These are phyloP conservation scores for Leucocoprinus sp. DNA, from an alignment of 768 basidiomycete genomes.

Conservation along the genomic window DNA sequence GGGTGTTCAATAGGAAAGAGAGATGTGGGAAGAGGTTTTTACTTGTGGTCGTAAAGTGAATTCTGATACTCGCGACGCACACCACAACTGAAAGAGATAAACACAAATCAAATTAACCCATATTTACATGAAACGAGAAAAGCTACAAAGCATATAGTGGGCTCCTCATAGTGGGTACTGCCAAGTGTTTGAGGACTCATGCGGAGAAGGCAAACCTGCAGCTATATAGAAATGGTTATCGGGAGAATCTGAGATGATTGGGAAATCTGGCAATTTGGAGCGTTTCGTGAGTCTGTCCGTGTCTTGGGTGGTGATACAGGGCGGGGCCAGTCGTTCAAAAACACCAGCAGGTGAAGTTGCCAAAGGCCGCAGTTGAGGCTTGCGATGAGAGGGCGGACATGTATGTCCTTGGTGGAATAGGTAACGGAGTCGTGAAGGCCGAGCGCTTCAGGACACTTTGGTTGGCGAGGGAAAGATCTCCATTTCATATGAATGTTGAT, in stretches of 20 bases:
- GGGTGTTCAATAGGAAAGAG: too few relatives aligned
- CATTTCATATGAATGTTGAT: too few relatives aligned
- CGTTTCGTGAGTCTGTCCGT: slow-evolving; percentile 13
- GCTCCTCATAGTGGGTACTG: slow-evolving; percentile 45
- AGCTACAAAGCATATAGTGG: slow-evolving; percentile 62
- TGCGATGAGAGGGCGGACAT: slow-evolving; percentile 58
- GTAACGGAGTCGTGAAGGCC: slow-evolving; percentile 55
- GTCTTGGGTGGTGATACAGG: slow-evolving; percentile 32
- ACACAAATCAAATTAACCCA: slow-evolving; percentile 64
- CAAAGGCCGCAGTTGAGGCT: slow-evolving; percentile 13
- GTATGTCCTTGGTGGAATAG: slow-evolving; percentile 57
- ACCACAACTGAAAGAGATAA: slow-evolving; percentile 44
- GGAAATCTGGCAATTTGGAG: slow-evolving; percentile 4
- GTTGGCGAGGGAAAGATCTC: slow-evolving; percentile 17
- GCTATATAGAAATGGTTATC: slow-evolving; percentile 58
- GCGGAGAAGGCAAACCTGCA: slow-evolving; percentile 27
- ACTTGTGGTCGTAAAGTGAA: slow-evolving; percentile 44
- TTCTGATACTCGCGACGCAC: slow-evolving; percentile 55
- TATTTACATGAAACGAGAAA: too few relatives aligned
- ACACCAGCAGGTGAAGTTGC: slow-evolving; percentile 3
- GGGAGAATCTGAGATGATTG: slow-evolving; percentile 57
- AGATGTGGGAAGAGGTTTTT: slow-evolving; percentile 38
- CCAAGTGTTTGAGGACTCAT: slow-evolving; percentile 22
- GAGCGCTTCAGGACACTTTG: slow-evolving; percentile 48
- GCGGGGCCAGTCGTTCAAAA: slow-evolving; percentile 3